These are phyloP conservation scores for Theobroma grandiflorum DNA, from an alignment of 441 rosid genomes.

Conservation along the genomic window DNA sequence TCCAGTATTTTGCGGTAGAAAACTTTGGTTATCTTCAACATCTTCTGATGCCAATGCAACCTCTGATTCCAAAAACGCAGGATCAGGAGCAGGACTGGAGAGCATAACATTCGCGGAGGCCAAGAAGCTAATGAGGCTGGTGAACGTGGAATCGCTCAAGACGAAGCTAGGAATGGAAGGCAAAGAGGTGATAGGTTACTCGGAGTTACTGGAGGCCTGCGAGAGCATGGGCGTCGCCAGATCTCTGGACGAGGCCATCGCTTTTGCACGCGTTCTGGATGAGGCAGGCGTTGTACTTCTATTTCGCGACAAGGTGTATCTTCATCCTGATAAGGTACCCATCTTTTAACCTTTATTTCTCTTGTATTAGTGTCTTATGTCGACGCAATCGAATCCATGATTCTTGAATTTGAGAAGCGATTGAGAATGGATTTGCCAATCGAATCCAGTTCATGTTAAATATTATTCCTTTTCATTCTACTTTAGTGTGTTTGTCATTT, in stretches of 20 bases:
- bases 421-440: not conserved
- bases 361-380: not conserved
- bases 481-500: not conserved
- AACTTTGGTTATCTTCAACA: conserved; percentile 4
- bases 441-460: not conserved
- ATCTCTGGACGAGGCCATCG: conserved; percentile 68
- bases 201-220: conserved; percentile 66
- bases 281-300: conserved; percentile 91
- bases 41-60: conserved; percentile 11
- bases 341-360: not conserved
- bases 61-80: not conserved
- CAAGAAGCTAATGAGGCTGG: conserved; percentile 83
- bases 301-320: conserved; percentile 85
- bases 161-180: conserved; percentile 63
- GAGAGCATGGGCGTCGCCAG: conserved; percentile 73
- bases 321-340: conserved; percentile 87
- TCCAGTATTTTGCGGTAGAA: not conserved
- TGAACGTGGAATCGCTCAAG: conserved; percentile 82
- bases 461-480: not conserved
- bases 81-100: conserved; percentile 20
- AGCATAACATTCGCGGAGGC: conserved; percentile 64
- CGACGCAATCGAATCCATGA: not conserved
- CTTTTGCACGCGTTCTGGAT: conserved; percentile 86
- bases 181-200: conserved; percentile 71
- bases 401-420: not conserved